These are phyloP conservation scores for Gryganskiella cystojenkinii DNA, from an alignment of 192 early-diverging fungal species.

Conservation along the genomic window DNA sequence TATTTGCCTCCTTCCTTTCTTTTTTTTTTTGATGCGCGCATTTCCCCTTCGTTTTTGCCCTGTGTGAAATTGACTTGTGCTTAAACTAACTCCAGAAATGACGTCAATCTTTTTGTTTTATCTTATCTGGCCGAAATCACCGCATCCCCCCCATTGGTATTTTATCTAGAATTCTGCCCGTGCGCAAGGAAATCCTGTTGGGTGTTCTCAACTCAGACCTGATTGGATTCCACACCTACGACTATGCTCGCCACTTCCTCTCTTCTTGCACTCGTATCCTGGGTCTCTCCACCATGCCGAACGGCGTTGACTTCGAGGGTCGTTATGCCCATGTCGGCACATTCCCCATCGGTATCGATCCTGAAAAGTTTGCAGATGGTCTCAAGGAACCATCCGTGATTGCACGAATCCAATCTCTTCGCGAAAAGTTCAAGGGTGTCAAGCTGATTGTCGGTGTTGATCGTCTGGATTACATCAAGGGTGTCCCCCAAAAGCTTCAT, in stretches of 20 bases:
- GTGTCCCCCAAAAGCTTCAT: slow-evolving; percentile 98
- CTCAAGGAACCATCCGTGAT: slow-evolving; percentile 75
- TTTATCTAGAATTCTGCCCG: slow-evolving; percentile 84
- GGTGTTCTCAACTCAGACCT: slow-evolving; percentile 95
- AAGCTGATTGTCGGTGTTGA: slow-evolving; percentile 98
- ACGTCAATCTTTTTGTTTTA: slow-evolving; percentile 1
- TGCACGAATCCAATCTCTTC: slow-evolving; percentile 81
- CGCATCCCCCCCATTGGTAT: not conserved
- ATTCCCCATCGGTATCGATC: slow-evolving; percentile 99
- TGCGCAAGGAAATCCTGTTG: slow-evolving; percentile 91
- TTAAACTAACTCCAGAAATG: slow-evolving; percentile 1
- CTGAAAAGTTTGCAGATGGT: slow-evolving; percentile 91
- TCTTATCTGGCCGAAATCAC: no score
- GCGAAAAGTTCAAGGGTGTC: slow-evolving; percentile 85
- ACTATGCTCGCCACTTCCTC: slow-evolving; percentile 98
- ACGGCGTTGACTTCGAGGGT: slow-evolving; percentile 94
- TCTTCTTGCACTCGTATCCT: slow-evolving; percentile 97
- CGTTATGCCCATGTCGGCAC: slow-evolving; percentile 95
- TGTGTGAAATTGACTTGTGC: not conserved
- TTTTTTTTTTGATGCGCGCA: slow-evolving; percentile 2
- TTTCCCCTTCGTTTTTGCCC: not conserved
- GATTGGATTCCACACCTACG: slow-evolving; percentile 99
- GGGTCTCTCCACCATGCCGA: slow-evolving; percentile 92
- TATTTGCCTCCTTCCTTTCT: not conserved
- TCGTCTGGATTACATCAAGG: slow-evolving; percentile 99